These are phyloP conservation scores for Grigorovia transvaalensis DNA, from an alignment of 805 yeast species.

Conservation along the genomic window DNA sequence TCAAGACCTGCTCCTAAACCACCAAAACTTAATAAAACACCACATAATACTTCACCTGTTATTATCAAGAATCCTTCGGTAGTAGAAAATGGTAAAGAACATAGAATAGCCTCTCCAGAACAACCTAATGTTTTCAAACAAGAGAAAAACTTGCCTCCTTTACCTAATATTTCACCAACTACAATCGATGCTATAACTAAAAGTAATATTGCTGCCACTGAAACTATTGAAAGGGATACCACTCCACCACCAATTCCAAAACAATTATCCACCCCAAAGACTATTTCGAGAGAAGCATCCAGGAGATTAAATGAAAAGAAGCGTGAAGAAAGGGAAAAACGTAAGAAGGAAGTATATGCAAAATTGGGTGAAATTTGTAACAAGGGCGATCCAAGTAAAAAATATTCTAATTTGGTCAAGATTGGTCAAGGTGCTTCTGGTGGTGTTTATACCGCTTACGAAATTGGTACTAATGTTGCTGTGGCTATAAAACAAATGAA, in stretches of 20 bases:
- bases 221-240: neutral
- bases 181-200: neutral
- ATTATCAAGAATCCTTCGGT: neutral
- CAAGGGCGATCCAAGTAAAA: slow-evolving; percentile 68
- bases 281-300: neutral
- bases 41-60: slow-evolving; percentile 6
- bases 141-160: neutral
- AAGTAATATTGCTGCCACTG: slow-evolving; percentile 1
- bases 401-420: slow-evolving; percentile 61
- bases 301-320: slow-evolving; percentile 1
- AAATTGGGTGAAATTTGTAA: slow-evolving; percentile 70
- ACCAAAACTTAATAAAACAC: slow-evolving; percentile 22
- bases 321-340: slow-evolving; percentile 26
- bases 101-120: neutral
- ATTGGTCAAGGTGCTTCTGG: slow-evolving; percentile 99
- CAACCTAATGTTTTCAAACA: neutral
- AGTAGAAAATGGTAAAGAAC: neutral
- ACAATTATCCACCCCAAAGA: slow-evolving; percentile 7
- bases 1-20: slow-evolving; percentile 64
- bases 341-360: slow-evolving; percentile 21
- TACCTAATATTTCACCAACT: neutral
- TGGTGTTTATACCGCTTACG: slow-evolving; percentile 86
- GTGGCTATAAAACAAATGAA: slow-evolving; percentile 98
- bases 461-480: slow-evolving; percentile 39
- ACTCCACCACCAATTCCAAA: slow-evolving; percentile 21